A percentile compares a stretch with the other conserved stretches of the same genome.
phyloP scores from a whole-genome alignment of 345 rosid genomes.

The Excoecaria agallocha region DNA sequence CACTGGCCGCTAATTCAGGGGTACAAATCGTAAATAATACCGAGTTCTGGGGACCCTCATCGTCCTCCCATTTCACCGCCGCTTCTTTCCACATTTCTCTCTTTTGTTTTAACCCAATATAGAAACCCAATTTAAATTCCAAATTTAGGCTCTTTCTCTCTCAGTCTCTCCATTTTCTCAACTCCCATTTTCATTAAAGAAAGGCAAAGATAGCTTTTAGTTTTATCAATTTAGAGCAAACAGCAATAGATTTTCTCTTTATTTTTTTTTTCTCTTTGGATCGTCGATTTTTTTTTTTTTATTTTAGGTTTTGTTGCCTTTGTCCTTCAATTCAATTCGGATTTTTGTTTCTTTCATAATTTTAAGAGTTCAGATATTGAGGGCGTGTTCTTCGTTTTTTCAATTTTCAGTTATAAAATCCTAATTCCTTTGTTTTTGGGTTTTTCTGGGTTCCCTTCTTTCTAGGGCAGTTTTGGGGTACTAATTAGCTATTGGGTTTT shows the following conservation, averaged over 20 bases:
- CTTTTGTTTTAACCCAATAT: background rate
- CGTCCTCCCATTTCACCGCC: background rate
- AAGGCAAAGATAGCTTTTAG: no score
- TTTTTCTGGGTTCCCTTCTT: background rate
- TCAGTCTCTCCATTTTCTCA: background rate
- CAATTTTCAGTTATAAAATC: background rate
- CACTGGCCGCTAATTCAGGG: background rate
- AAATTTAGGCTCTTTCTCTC: constrained; percentile 5
- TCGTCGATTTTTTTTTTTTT: background rate
- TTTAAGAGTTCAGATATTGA: background rate
- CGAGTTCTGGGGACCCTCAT: background rate
- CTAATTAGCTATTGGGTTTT: background rate
- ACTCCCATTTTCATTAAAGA: no score
- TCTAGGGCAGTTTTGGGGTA: background rate
- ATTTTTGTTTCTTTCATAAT: background rate
- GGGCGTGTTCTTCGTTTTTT: background rate
- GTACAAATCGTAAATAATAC: constrained; percentile 9
- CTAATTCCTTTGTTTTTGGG: background rate
- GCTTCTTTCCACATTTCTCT: background rate
- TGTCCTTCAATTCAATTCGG: background rate
- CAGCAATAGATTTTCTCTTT: background rate
- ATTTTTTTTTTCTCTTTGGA: background rate
- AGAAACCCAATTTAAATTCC: background rate
- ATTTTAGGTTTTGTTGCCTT: background rate
- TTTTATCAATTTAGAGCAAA: background rate